Conservation (phyloP, 495 filamentous ascomycete species). For the Penicillium steckii region DNA sequence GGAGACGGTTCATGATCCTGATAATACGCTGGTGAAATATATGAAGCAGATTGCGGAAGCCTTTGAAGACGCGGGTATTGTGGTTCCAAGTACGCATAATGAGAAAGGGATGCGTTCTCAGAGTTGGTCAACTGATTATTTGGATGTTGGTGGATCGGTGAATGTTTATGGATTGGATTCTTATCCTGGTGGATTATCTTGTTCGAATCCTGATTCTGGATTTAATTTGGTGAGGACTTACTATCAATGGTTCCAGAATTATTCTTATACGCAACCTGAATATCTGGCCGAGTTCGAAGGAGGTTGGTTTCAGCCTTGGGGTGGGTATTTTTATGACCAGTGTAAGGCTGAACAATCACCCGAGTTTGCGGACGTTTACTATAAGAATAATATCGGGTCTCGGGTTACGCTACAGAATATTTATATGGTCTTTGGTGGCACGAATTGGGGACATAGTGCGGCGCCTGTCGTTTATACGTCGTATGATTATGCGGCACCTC, state of each 20-base stretch:
- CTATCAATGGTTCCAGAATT: constrained; percentile 58
- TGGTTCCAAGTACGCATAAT: constrained; percentile 53
- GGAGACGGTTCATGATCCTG: constrained; percentile 34
- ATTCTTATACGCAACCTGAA: constrained; percentile 52
- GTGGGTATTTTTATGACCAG: constrained; percentile 47
- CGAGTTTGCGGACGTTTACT: constrained; percentile 54
- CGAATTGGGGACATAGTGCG: constrained; percentile 53
- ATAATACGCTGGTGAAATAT: constrained; percentile 45
- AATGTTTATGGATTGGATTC: constrained; percentile 56
- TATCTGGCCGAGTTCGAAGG: constrained; percentile 54
- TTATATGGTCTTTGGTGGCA: constrained; percentile 59
- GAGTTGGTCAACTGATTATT: constrained; percentile 56
- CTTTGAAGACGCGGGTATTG: constrained; percentile 45
- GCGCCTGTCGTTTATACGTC: constrained; percentile 51
- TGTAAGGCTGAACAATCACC: constrained; percentile 47
- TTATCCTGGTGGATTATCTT: constrained; percentile 55
- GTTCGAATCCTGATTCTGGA: constrained; percentile 47
- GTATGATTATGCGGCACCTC: constrained; percentile 45
- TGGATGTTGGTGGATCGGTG: constrained; percentile 54
- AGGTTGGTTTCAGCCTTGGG: constrained; percentile 55
- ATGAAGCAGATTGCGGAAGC: constrained; percentile 52
- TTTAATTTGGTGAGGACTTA: constrained; percentile 53
- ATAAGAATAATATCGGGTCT: constrained; percentile 56
- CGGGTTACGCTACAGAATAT: constrained; percentile 48
- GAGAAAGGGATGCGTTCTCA: constrained; percentile 50